These are phyloP conservation scores for Sphaerosporella brunnea DNA, from an alignment of 495 filamentous ascomycete species.

Conservation along the genomic window DNA sequence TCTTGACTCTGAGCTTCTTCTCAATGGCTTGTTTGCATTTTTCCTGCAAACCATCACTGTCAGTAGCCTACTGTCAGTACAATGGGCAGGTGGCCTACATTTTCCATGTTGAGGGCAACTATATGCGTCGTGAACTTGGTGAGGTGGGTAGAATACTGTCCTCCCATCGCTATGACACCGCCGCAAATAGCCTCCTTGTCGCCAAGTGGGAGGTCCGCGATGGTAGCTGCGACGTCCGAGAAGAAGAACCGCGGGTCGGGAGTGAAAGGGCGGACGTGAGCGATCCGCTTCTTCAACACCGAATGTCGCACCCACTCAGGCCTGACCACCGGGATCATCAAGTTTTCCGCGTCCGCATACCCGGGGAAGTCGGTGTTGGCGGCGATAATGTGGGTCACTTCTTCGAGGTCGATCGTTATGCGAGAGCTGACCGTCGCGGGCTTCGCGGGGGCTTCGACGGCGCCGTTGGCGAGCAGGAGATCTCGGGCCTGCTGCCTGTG, in stretches of 20 bases:
- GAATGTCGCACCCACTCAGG: constrained; percentile 61
- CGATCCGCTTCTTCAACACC: constrained; percentile 47
- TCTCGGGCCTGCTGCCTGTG: no score
- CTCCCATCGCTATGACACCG: constrained; percentile 76
- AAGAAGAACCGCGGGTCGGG: constrained; percentile 85
- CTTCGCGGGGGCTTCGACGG: constrained; percentile 28
- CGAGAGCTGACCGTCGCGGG: constrained; percentile 10
- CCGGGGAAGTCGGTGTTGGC: constrained; percentile 73
- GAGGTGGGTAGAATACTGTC: constrained; percentile 51
- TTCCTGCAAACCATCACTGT: constrained; percentile 28
- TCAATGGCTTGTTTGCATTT: constrained; percentile 47
- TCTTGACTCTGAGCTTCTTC: constrained; percentile 52
- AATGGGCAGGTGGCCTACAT: constrained; percentile 27
- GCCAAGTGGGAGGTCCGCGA: constrained; percentile 60
- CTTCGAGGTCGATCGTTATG: constrained; percentile 32
- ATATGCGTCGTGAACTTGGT: constrained; percentile 69
- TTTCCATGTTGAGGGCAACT: constrained; percentile 61
- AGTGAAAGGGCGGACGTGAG: constrained; percentile 64
- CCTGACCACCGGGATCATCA: constrained; percentile 69
- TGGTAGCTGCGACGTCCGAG: constrained; percentile 55
- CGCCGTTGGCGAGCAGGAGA: constrained; percentile 31
- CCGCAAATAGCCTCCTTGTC: constrained; percentile 88
- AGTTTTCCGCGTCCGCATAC: constrained; percentile 49
- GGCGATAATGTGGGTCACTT: constrained; percentile 69
- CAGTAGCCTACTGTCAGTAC: background rate